These are phyloP conservation scores for Coemansia sp. DNA, from an alignment of 192 early-diverging fungal species.

Conservation along the genomic window DNA sequence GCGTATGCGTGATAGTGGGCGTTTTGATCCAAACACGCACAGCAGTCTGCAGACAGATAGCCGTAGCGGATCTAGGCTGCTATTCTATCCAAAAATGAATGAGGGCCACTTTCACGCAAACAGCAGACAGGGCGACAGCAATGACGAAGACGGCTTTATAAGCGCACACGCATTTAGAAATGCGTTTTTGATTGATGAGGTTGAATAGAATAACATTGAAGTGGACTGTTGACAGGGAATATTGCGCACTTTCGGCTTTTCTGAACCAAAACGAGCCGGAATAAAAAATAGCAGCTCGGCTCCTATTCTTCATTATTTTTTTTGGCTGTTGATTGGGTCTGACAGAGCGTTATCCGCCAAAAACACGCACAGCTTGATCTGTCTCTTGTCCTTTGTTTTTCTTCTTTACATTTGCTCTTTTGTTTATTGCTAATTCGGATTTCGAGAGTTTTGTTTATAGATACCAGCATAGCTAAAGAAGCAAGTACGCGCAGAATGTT, in stretches of 20 bases:
- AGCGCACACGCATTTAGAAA: conserved; percentile 34
- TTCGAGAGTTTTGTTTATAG: neutral
- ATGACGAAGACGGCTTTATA: conserved; percentile 11
- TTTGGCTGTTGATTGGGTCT: neutral
- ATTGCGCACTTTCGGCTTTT: no score
- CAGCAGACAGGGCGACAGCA: neutral
- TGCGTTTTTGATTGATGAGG: conserved; percentile 38
- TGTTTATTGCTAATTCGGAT: neutral
- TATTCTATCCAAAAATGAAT: conserved; percentile 29
- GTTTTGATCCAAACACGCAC: conserved; percentile 10
- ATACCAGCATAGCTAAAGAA: neutral
- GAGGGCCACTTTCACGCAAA: conserved; percentile 25
- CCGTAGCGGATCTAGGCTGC: conserved; percentile 11
- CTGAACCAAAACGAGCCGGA: no score
- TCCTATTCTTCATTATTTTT: neutral
- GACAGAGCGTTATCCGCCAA: no score
- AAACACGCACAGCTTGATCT: no score
- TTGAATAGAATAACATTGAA: neutral
- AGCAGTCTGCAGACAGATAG: no score
- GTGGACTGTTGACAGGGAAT: no score
- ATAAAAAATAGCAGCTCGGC: no score
- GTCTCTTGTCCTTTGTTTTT: neutral
- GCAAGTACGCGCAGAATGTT: conserved; percentile 18
- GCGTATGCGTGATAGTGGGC: conserved; percentile 58
- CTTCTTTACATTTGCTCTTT: neutral